These are phyloP conservation scores for Hansenula sp. DNA, from an alignment of 1,139 yeast species.

Conservation along the genomic window DNA sequence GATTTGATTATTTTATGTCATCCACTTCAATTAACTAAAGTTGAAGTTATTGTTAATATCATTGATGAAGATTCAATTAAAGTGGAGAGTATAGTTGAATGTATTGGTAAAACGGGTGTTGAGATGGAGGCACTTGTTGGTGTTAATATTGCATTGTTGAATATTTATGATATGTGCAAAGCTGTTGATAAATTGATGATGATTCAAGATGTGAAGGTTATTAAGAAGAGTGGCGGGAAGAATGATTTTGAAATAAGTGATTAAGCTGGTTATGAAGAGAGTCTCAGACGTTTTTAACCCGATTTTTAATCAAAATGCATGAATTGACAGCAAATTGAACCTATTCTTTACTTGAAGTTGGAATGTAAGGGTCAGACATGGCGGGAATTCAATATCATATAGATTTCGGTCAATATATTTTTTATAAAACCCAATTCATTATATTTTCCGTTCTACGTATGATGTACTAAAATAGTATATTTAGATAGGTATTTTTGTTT, in stretches of 20 bases:
- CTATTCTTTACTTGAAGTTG: too few relatives aligned
- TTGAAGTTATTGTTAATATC: conserved; percentile 26
- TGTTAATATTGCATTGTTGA: conserved; percentile 34
- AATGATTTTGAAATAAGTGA: conserved; percentile 13
- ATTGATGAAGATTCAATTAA: conserved; percentile 19
- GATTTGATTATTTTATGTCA: conserved; percentile 45
- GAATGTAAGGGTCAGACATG: too few relatives aligned
- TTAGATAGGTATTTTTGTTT: too few relatives aligned
- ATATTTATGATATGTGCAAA: conserved; percentile 53
- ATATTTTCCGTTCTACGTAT: too few relatives aligned
- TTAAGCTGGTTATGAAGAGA: too few relatives aligned
- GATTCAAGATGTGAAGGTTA: conserved; percentile 32
- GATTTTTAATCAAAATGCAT: too few relatives aligned
- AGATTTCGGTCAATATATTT: too few relatives aligned
- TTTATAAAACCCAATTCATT: too few relatives aligned
- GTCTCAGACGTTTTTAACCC: too few relatives aligned
- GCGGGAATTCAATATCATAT: too few relatives aligned
- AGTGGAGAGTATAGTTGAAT: conserved; percentile 33
- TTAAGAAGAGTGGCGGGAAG: conserved; percentile 38
- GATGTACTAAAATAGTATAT: too few relatives aligned
- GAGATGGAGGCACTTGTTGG: conserved; percentile 52
- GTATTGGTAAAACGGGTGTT: conserved; percentile 47
- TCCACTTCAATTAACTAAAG: conserved; percentile 37
- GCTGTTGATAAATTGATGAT: conserved; percentile 46
- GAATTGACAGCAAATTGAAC: too few relatives aligned